Percentiles rank a stretch among this genome's conserved stretches.
Conservation (phyloP, 768 basidiomycete genomes). For the Dacryopinax primogenitus region DNA sequence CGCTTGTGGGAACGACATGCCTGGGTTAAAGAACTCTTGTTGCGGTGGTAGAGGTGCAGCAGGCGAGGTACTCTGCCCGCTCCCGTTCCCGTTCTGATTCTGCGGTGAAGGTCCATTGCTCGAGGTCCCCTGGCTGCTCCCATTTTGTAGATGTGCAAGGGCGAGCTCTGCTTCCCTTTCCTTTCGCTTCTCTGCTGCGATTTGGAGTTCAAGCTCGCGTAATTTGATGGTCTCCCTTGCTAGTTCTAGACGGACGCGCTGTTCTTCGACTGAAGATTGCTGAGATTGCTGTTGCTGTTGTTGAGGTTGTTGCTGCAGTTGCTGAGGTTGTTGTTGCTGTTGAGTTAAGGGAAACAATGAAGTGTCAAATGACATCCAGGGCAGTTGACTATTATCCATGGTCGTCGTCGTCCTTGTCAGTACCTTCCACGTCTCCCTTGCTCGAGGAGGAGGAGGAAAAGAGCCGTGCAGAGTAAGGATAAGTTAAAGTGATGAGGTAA, state of each 20-base stretch:
- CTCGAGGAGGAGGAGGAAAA: no score
- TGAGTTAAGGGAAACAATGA: no score
- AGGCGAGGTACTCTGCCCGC: neutral
- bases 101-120: no score
- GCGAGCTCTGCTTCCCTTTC: constrained; percentile 7
- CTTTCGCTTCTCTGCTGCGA: neutral
- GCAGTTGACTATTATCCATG: no score
- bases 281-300: neutral
- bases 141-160: neutral
- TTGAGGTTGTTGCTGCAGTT: neutral
- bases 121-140: no score
- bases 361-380: no score
- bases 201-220: neutral
- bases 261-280: neutral
- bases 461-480: no score
- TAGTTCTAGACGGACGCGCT: neutral
- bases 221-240: neutral
- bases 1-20: neutral
- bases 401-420: no score
- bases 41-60: neutral
- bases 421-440: no score
- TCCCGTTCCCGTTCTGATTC: neutral
- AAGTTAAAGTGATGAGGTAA: no score
- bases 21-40: neutral
- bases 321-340: no score